A percentile compares a stretch with the other conserved stretches of the same genome.
Conservation (phyloP, 2,329 filamentous ascomycete species). For the Verticillium isaacii region DNA sequence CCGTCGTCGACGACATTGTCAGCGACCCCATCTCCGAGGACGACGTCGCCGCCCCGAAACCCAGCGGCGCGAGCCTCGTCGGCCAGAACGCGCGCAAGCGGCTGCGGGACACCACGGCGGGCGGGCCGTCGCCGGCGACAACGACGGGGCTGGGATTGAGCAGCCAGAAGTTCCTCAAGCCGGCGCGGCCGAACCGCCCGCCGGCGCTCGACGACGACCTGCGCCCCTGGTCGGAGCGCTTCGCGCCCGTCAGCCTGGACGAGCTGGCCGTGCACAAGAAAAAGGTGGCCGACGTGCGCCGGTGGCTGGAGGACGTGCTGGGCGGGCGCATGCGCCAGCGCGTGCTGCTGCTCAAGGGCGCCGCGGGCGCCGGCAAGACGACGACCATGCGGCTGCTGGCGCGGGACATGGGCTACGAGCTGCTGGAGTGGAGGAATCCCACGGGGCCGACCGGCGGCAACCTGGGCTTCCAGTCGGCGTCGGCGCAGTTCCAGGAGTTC, state of each 20-base stretch:
- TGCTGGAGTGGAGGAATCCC: slow-evolving; percentile 91
- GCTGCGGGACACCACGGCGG: slow-evolving; percentile 29
- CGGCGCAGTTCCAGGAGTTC: slow-evolving; percentile 88
- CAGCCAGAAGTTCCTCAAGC: slow-evolving; percentile 50
- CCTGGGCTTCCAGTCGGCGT: slow-evolving; percentile 63
- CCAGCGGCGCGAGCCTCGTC: slow-evolving; percentile 44
- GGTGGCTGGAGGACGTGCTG: slow-evolving; percentile 76
- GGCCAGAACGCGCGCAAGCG: slow-evolving; percentile 52
- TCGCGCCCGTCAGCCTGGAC: slow-evolving; percentile 67
- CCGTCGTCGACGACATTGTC: slow-evolving; percentile 42
- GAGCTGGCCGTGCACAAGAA: slow-evolving; percentile 93
- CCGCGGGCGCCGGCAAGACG: slow-evolving; percentile 90
- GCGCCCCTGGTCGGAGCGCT: slow-evolving; percentile 84
- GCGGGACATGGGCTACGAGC: slow-evolving; percentile 67
- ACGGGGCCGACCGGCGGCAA: slow-evolving; percentile 51
- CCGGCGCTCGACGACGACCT: slow-evolving; percentile 44
- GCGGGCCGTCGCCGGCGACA: slow-evolving; percentile 13
- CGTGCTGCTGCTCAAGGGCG: slow-evolving; percentile 79
- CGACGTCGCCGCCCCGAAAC: slow-evolving; percentile 50
- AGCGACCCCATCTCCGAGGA: slow-evolving; percentile 58
- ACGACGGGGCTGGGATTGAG: slow-evolving; percentile 11
- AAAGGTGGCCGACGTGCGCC: slow-evolving; percentile 81
- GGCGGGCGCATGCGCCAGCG: slow-evolving; percentile 62
- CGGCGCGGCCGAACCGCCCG: slow-evolving; percentile 25
- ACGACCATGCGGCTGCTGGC: slow-evolving; percentile 78